Conservation (phyloP, 2,329 filamentous ascomycete species). For the Claviceps quebecensis region DNA sequence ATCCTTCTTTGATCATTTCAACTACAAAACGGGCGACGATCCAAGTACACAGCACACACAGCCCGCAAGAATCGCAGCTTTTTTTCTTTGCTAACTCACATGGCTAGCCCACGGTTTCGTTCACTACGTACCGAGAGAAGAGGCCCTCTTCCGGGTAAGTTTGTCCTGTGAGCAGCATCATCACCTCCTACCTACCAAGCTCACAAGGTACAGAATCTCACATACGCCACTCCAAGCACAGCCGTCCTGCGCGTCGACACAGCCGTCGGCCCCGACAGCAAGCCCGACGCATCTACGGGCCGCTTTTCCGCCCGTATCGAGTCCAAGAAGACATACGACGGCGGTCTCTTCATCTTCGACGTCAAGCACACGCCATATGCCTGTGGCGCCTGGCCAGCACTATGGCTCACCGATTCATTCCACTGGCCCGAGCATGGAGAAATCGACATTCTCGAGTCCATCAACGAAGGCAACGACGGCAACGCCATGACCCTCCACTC, state of each 20-base stretch:
- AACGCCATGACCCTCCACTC: slow-evolving; percentile 50
- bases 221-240: slow-evolving; percentile 37
- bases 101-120: slow-evolving; percentile 32
- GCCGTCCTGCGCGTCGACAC: slow-evolving; percentile 50
- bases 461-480: slow-evolving; percentile 38
- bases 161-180: not conserved
- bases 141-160: slow-evolving; percentile 28
- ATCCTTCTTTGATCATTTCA: slow-evolving; percentile 40
- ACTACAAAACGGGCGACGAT: slow-evolving; percentile 37
- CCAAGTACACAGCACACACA: slow-evolving; percentile 22
- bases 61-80: not conserved
- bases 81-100: not conserved
- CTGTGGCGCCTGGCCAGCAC: slow-evolving; percentile 50
- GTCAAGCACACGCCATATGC: slow-evolving; percentile 49
- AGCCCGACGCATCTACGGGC: slow-evolving; percentile 40
- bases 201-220: slow-evolving; percentile 39
- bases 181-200: not conserved
- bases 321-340: slow-evolving; percentile 44
- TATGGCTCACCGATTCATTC: slow-evolving; percentile 48
- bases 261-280: slow-evolving; percentile 31
- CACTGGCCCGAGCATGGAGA: slow-evolving; percentile 53
- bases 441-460: slow-evolving; percentile 48
- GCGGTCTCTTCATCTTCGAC: slow-evolving; percentile 56
- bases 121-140: slow-evolving; percentile 34
- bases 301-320: slow-evolving; percentile 50